These are phyloP conservation scores for Tolypocladium album DNA, from an alignment of 2,329 filamentous ascomycete genomes.

Conservation along the genomic window DNA sequence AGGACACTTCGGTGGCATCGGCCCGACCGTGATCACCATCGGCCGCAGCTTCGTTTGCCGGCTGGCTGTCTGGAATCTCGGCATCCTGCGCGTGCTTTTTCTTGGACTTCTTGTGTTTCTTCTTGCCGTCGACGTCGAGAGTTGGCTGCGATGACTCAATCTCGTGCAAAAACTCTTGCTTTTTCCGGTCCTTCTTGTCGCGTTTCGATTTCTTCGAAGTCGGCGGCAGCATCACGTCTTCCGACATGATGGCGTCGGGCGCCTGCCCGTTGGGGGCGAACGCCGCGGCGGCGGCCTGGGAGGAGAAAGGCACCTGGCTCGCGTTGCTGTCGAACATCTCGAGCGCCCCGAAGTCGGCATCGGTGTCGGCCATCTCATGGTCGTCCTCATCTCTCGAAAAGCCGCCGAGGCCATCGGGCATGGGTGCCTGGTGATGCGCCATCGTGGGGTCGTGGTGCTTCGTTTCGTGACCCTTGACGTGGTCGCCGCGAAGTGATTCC, in stretches of 20 bases:
- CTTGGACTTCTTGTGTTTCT: constrained; percentile 16
- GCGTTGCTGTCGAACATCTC: constrained; percentile 28
- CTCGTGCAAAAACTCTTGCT: constrained; percentile 9
- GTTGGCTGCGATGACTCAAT: constrained; percentile 7
- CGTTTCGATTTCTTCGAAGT: constrained; percentile 17
- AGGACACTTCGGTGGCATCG: constrained; percentile 3
- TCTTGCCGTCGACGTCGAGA: constrained; percentile 8
- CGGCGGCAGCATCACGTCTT: constrained; percentile 8
- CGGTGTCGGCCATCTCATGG: constrained; percentile 10
- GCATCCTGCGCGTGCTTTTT: constrained; percentile 5
- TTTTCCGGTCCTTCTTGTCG: constrained; percentile 20
- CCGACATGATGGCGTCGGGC: constrained; percentile 19
- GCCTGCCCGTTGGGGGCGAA: constrained; percentile 8
- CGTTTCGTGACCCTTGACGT: constrained; percentile 8
- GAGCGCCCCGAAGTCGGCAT: constrained; percentile 23
- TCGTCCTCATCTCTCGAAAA: constrained; percentile 13
- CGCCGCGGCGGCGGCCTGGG: constrained; percentile 10
- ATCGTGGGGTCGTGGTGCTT: not conserved
- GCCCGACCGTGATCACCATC: not conserved
- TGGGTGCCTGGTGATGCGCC: not conserved
- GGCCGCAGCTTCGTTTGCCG: not conserved
- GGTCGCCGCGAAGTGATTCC: not conserved
- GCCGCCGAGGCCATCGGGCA: constrained; percentile 12
- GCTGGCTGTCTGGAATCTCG: constrained; percentile 4
- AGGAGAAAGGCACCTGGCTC: constrained; percentile 17